These are phyloP conservation scores for Huntiella abstrusa DNA, from an alignment of 2,329 filamentous ascomycete genomes.

Conservation along the genomic window DNA sequence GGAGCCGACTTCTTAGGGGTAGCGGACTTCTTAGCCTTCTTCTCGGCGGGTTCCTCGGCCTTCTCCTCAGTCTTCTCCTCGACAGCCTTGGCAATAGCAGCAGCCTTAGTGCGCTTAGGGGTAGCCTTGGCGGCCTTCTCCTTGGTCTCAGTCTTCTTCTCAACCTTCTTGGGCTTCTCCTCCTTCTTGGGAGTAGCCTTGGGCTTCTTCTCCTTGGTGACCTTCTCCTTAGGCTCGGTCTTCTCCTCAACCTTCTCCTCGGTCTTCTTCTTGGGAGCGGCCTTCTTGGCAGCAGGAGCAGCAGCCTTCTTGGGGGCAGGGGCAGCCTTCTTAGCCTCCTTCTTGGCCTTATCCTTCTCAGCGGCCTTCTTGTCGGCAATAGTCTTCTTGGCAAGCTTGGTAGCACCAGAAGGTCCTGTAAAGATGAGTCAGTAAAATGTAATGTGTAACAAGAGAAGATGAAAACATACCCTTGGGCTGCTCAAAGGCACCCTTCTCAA, in stretches of 20 bases:
- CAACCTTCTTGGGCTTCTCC: slow-evolving; percentile 81
- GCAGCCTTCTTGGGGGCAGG: slow-evolving; percentile 4
- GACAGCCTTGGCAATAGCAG: slow-evolving; percentile 13
- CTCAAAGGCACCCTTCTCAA: slow-evolving; percentile 70
- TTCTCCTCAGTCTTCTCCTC: slow-evolving; percentile 20
- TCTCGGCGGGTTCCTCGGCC: slow-evolving; percentile 27
- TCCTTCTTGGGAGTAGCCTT: slow-evolving; percentile 20
- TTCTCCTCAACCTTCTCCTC: slow-evolving; percentile 19
- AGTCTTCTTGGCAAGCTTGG: slow-evolving; percentile 78
- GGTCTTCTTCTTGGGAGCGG: slow-evolving; percentile 16
- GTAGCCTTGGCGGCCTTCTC: slow-evolving; percentile 16
- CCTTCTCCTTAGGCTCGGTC: slow-evolving; percentile 41
- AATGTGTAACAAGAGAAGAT: slow-evolving; percentile 13
- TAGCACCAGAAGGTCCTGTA: slow-evolving; percentile 63
- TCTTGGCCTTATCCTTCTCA: slow-evolving; percentile 16
- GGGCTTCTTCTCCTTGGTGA: slow-evolving; percentile 81
- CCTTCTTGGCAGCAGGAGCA: slow-evolving; percentile 1
- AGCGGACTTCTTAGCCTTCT: slow-evolving; percentile 31
- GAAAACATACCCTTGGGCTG: slow-evolving; percentile 65
- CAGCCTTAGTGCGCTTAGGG: slow-evolving; percentile 4
- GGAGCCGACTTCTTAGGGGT: slow-evolving; percentile 21
- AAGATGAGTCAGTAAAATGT: neutral
- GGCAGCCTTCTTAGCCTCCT: slow-evolving; percentile 13
- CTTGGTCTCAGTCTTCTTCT: slow-evolving; percentile 18
- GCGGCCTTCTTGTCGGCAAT: slow-evolving; percentile 15